Evolutionary conservation across 768 basidiomycete genomes (phyloP).

Genomic region (Naematelia aurantialba): DNA sequence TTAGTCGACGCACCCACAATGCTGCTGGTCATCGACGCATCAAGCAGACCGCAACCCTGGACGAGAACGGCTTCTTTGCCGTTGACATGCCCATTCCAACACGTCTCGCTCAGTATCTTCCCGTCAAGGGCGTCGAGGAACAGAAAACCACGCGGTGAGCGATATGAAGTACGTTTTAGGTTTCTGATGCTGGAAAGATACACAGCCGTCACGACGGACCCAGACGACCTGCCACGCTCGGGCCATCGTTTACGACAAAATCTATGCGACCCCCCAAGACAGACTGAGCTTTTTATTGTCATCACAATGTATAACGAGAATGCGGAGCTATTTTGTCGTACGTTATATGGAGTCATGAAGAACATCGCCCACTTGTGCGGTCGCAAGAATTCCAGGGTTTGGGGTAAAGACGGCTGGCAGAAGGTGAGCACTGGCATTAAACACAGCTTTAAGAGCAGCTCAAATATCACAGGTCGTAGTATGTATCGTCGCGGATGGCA

Average conservation of each 20-base stretch:
- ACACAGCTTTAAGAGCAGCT: background rate
- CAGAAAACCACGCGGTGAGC: constrained; percentile 38
- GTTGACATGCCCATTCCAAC: constrained; percentile 48
- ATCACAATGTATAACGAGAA: constrained; percentile 98
- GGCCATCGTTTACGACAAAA: constrained; percentile 83
- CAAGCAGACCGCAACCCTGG: constrained; percentile 43
- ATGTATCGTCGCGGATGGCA: constrained; percentile 84
- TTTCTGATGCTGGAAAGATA: constrained; percentile 76
- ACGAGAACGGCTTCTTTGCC: constrained; percentile 44
- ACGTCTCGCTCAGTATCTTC: constrained; percentile 43
- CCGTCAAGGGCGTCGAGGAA: constrained; percentile 45
- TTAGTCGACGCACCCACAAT: constrained; percentile 39
- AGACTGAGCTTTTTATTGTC: constrained; percentile 84
- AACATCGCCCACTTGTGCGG: constrained; percentile 85
- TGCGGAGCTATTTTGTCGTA: constrained; percentile 76
- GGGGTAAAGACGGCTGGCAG: constrained; percentile 98
- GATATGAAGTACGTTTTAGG: background rate
- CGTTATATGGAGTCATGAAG: constrained; percentile 95
- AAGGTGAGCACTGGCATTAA: constrained; percentile 54
- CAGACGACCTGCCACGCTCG: constrained; percentile 79
- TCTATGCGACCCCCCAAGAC: constrained; percentile 60
- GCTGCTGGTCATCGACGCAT: constrained; percentile 36
- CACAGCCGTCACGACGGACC: constrained; percentile 89
- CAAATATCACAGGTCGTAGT: constrained; percentile 62
- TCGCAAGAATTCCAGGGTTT: constrained; percentile 81